Conservation (phyloP, 1,284 basidiomycete genomes). For the Irpex sp. region DNA sequence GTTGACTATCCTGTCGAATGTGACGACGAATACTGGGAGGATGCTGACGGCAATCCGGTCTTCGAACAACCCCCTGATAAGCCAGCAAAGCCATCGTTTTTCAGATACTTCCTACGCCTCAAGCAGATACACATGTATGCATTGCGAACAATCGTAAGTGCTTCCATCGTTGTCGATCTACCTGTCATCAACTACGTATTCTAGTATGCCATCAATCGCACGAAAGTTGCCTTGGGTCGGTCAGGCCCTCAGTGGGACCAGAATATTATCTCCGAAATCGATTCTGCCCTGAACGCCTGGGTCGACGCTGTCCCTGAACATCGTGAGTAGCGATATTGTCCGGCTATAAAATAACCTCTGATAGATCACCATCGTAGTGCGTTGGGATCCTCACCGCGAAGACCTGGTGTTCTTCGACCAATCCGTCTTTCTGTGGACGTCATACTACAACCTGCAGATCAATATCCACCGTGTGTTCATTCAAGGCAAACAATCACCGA, state of each 20-base stretch:
- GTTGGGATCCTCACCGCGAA: conserved; percentile 61
- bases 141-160: conserved; percentile 58
- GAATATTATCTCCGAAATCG: conserved; percentile 21
- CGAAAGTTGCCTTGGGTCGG: conserved; percentile 15
- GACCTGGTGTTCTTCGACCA: conserved; percentile 62
- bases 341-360: background rate
- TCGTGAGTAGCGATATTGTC: conserved; percentile 12
- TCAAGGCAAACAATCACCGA: conserved; percentile 56
- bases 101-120: conserved; percentile 56
- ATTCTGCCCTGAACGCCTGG: conserved; percentile 25
- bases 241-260: conserved; percentile 22
- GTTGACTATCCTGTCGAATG: conserved; percentile 65
- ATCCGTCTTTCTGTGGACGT: conserved; percentile 64
- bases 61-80: conserved; percentile 52
- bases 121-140: conserved; percentile 61
- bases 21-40: conserved; percentile 72
- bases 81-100: conserved; percentile 51
- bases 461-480: conserved; percentile 82
- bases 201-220: conserved; percentile 22
- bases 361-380: conserved; percentile 4
- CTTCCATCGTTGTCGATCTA: background rate
- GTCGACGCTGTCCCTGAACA: conserved; percentile 22
- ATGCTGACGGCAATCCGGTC: conserved; percentile 34
- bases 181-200: background rate
- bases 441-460: conserved; percentile 76